Conservation (phyloP, 2,329 filamentous ascomycete species). For the Verticillium isaacii region DNA sequence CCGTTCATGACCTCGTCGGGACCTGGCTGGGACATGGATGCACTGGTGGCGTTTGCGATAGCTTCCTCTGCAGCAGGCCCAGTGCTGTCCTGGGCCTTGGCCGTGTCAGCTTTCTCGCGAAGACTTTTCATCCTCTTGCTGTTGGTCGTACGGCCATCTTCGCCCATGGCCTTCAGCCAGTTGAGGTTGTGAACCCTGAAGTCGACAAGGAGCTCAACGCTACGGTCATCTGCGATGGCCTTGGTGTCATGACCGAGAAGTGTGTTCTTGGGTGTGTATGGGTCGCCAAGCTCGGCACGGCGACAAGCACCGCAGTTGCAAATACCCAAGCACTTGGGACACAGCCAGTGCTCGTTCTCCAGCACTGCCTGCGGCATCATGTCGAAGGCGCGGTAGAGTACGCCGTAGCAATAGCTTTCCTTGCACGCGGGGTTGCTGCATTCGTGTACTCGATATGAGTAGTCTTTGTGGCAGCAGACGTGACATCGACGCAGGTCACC, state of each 20-base stretch:
- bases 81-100: conserved; percentile 46
- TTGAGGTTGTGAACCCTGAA: conserved; percentile 83
- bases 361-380: conserved; percentile 79
- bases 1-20: conserved; percentile 12
- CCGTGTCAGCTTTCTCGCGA: conserved; percentile 51
- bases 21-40: background rate
- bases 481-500: conserved; percentile 65
- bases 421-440: conserved; percentile 69
- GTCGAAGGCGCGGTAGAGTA: conserved; percentile 86
- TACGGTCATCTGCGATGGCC: conserved; percentile 84
- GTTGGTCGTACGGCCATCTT: conserved; percentile 52
- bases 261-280: conserved; percentile 84
- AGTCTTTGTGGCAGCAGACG: conserved; percentile 75
- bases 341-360: conserved; percentile 79
- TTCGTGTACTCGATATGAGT: conserved; percentile 77
- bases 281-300: conserved; percentile 58
- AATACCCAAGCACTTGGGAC: conserved; percentile 77
- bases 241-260: conserved; percentile 87
- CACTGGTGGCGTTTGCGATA: conserved; percentile 14
- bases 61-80: conserved; percentile 15
- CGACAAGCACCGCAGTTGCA: conserved; percentile 85
- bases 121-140: conserved; percentile 53
- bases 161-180: conserved; percentile 65
- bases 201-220: conserved; percentile 84
- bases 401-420: conserved; percentile 86